These are phyloP conservation scores for Lyophyllum atratum DNA, from an alignment of 768 basidiomycete genomes.

Conservation along the genomic window DNA sequence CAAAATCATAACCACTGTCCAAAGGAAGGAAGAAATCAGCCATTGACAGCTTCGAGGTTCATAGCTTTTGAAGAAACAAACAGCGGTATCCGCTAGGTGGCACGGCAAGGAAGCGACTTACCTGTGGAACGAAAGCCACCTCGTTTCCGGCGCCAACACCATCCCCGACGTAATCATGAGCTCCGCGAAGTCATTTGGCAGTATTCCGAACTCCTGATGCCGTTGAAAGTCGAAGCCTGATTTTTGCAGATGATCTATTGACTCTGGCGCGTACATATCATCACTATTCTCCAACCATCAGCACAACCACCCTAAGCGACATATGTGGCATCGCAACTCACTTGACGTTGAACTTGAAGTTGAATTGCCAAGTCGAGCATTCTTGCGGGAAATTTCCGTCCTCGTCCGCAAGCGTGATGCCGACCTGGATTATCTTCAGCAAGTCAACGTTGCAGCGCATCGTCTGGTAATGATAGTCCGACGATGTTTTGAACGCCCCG, in stretches of 20 bases:
- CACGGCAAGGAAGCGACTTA: neutral
- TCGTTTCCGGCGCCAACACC: constrained; percentile 85
- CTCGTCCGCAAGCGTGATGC: constrained; percentile 92
- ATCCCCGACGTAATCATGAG: constrained; percentile 95
- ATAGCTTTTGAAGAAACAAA: neutral
- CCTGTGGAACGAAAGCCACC: constrained; percentile 93
- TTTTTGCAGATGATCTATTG: constrained; percentile 91
- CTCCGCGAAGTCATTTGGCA: constrained; percentile 94
- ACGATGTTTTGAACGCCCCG: constrained; percentile 93
- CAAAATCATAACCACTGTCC: constrained; percentile 95
- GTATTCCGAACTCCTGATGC: constrained; percentile 90
- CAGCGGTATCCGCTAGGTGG: neutral
- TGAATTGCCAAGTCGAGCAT: constrained; percentile 98
- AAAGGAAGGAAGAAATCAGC: constrained; percentile 1
- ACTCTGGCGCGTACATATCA: constrained; percentile 99
- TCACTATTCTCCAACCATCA: constrained; percentile 54
- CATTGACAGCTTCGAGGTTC: neutral
- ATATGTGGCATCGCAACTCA: constrained; percentile 38
- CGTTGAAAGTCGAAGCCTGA: constrained; percentile 95
- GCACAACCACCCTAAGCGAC: neutral
- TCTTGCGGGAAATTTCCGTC: constrained; percentile 91
- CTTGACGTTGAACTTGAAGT: constrained; percentile 92
- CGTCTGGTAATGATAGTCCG: constrained; percentile 99
- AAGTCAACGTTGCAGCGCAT: constrained; percentile 99
- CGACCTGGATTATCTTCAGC: constrained; percentile 96